These are phyloP conservation scores for Hypoxylon sp. DNA, from an alignment of 2,329 filamentous ascomycete genomes.

Conservation along the genomic window DNA sequence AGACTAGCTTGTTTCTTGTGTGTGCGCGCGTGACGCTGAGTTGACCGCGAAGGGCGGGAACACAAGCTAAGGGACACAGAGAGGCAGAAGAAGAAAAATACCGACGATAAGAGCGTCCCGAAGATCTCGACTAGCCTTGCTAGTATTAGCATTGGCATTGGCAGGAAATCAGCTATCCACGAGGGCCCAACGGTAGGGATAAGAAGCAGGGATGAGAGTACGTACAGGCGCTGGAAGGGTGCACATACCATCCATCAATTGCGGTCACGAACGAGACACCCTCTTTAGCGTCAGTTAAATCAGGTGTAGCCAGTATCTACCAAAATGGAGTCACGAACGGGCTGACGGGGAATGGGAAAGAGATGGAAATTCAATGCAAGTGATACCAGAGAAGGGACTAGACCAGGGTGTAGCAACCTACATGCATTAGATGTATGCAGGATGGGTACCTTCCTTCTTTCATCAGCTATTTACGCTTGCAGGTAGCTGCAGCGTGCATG, in stretches of 20 bases:
- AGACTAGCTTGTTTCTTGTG: conserved; percentile 19
- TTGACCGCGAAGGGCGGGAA: conserved; percentile 32
- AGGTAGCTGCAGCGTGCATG: conserved; percentile 30
- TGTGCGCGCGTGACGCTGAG: conserved; percentile 25
- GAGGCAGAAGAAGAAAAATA: conserved; percentile 5
- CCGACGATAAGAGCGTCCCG: conserved; percentile 23
- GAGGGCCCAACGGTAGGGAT: neutral
- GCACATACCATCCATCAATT: conserved; percentile 44
- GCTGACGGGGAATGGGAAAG: conserved; percentile 2
- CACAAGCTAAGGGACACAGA: conserved; percentile 23
- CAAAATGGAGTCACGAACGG: no score
- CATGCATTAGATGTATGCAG: no score
- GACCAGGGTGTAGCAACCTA: neutral
- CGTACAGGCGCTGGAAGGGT: conserved; percentile 26
- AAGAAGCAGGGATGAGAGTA: conserved; percentile 33
- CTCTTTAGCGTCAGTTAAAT: conserved; percentile 15
- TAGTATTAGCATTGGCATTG: conserved; percentile 35
- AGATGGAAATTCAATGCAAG: conserved; percentile 13
- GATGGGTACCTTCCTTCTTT: conserved; percentile 6
- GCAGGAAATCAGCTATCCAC: conserved; percentile 21
- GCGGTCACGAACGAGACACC: conserved; percentile 34
- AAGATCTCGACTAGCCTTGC: conserved; percentile 32
- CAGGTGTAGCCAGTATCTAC: conserved; percentile 18
- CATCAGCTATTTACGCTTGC: conserved; percentile 24
- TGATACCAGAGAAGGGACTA: neutral